These are phyloP conservation scores for Thinopyrum elongatum DNA, from an alignment of 176 grass and related monocot genomes.

Conservation along the genomic window DNA sequence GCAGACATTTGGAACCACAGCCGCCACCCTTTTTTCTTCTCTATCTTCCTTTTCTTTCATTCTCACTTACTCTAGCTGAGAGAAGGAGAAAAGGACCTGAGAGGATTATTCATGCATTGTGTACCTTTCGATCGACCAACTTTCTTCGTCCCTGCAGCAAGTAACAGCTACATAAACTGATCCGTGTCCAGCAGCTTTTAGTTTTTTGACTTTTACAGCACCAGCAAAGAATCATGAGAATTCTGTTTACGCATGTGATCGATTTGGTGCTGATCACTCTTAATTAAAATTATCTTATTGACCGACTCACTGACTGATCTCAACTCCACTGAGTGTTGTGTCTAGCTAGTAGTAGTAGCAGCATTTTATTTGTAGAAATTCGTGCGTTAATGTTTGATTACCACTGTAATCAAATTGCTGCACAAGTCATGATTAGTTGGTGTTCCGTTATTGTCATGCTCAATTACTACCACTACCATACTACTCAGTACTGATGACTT, in stretches of 20 bases:
- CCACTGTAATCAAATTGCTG: too few relatives aligned
- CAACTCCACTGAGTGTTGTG: too few relatives aligned
- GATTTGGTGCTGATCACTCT: background rate
- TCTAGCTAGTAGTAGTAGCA: too few relatives aligned
- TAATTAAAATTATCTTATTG: background rate
- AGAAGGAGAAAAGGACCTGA: too few relatives aligned
- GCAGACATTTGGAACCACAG: too few relatives aligned
- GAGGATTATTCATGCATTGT: too few relatives aligned
- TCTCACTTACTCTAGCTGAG: too few relatives aligned
- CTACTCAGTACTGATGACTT: background rate
- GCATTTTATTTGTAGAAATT: too few relatives aligned
- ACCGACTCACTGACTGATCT: too few relatives aligned
- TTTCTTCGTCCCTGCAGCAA: background rate
- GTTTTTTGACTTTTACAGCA: background rate
- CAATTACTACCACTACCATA: background rate
- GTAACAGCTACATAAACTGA: background rate
- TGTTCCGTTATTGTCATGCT: conserved; percentile 23
- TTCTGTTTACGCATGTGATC: background rate
- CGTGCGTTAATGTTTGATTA: too few relatives aligned
- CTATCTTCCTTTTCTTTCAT: too few relatives aligned
- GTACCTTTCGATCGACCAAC: background rate
- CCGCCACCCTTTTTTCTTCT: too few relatives aligned
- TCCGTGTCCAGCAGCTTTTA: background rate
- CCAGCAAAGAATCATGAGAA: background rate
- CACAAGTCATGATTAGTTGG: background rate